Evolutionary conservation across 2,329 filamentous ascomycete genomes (phyloP), one percentile per base, ranked within the genome.

Genomic region (Colletotrichum horii): DNA sequence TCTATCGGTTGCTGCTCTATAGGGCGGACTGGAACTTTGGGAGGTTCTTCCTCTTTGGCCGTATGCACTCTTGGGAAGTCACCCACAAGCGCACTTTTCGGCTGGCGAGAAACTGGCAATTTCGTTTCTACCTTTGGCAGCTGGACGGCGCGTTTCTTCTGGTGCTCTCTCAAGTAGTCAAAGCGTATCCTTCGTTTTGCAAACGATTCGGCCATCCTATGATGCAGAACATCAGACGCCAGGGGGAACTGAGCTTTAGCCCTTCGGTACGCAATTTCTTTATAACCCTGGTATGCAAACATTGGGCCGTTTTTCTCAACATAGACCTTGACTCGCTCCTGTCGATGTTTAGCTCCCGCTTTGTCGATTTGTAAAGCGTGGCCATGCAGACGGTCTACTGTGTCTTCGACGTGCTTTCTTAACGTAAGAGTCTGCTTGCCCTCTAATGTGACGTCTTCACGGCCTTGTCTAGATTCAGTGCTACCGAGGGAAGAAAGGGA

Each of bases 11-110:
- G 30, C 15, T 34, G 19, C 3, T 8, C 16, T 34, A 1, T n/a
- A 4, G 0, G 14, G 0, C 6, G 19, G 1, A 3, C 6, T 12
- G 4, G 0, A 30, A 0, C 2, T n/a, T 11, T 9, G 4, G 22
- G 8, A n/a, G 6, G 5, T 8, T 26, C 15, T 6, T 9, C 3
- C 4, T 2, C 24, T 4, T 24, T 5, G 7, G 6, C 8, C 4
- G 8, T 8, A 5, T 12, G 11, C 14, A 12, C 24, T 2, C n/a
- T 24, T 26, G 52, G 5, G 22, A 24, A n/a, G 38, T 48, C 6
- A n/a, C n/a, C 38, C 16, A n/a, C 28, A 8, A 30, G 2, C 6
- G 28, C 7, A 30, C 28, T 30, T 8, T 8, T 30, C 7, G 28
- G 2, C 5, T 30, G 28, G 6, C 6, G 28, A 48, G 38, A 48